Conservation (phyloP, 1,284 basidiomycete species). For the Ceratobasidium sp. region DNA sequence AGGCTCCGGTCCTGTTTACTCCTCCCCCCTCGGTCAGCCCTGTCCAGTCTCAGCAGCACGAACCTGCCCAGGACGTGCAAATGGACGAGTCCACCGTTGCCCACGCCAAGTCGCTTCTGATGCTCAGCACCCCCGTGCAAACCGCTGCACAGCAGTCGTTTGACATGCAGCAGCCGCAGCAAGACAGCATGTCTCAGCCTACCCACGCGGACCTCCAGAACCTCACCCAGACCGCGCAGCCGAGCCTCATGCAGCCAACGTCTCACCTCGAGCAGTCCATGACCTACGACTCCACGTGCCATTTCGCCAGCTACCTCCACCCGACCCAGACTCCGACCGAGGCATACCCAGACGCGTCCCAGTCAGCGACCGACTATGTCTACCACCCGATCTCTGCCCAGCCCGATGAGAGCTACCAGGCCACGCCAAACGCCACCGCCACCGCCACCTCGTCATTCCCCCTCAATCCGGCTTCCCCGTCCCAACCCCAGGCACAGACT, state of each 20-base stretch:
- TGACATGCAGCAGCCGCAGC: constrained; percentile 19
- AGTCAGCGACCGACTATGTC: neutral
- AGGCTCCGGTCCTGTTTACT: constrained; percentile 9
- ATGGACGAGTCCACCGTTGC: constrained; percentile 19
- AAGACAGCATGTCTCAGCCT: neutral
- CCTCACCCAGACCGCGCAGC: constrained; percentile 8
- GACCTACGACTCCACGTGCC: constrained; percentile 18
- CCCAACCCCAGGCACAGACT: constrained; percentile 10
- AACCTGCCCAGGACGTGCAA: neutral
- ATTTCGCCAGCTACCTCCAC: constrained; percentile 19
- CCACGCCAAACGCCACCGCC: constrained; percentile 13
- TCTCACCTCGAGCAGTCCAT: constrained; percentile 25
- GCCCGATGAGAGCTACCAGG: neutral
- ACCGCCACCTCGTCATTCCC: constrained; percentile 29
- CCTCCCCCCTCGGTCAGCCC: constrained; percentile 23
- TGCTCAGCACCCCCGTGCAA: constrained; percentile 22
- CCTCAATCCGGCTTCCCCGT: neutral
- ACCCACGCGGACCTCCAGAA: neutral
- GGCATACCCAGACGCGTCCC: constrained; percentile 11
- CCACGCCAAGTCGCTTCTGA: constrained; percentile 29
- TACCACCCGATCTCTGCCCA: constrained; percentile 3
- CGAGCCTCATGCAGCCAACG: neutral
- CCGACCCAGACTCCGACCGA: constrained; percentile 8
- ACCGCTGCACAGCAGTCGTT: constrained; percentile 9
- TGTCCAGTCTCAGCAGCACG: neutral